Evolutionary conservation across 768 basidiomycete genomes (phyloP), one percentile per base, ranked within the genome.

Genomic region (Phylloporus sp.): DNA sequence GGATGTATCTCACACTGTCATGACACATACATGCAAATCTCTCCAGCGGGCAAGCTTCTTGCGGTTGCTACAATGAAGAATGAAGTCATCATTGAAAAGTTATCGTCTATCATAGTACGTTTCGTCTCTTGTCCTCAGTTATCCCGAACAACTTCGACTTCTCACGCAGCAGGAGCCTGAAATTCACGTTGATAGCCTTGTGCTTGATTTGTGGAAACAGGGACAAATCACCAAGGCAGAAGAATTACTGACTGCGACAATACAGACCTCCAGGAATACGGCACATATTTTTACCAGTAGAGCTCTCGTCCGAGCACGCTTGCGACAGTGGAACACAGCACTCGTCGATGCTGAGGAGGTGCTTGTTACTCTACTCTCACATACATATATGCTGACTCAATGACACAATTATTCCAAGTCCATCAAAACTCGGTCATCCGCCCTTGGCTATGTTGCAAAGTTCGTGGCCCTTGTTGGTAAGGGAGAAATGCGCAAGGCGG

Each of bases 301-400:
- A 36, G 46, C 56, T 1, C 39, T 59, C 18, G 13, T 58, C 2
- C 18, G 32, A 1, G n/a, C 49, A 8, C 58, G 40, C 3, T 34
- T 58, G 15, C 2, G 15, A 20, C n/a, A 36, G 2, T 54, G 52
- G 52, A 40, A 49, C 16, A 10, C 1, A 7, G 58, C 58, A 0
- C 34, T 51, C 9, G 2, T 11, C 9, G 36, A 38, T 20, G 36
- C 36, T 11, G 18, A 38, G 10, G 18, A 38, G 36, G 59, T 59
- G 7, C 7, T 15, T 26, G 10, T 0, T 1, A 11, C 13, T 32
- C 18, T 43, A 6, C 27, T 10, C 32, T 10, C 13, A 10, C 7
- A 13, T 10, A 8, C 9, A 9, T 16, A 7, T 6, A 15, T 0
- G 3, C 23, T 38, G 20, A 45, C 10, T n/a, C n/a, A n/a, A n/a